Percentiles rank a stretch among this genome's conserved stretches.
These are phyloP conservation scores for Fusarium domesticum DNA, from an alignment of 2,329 filamentous ascomycete species.

Conservation along the genomic window DNA sequence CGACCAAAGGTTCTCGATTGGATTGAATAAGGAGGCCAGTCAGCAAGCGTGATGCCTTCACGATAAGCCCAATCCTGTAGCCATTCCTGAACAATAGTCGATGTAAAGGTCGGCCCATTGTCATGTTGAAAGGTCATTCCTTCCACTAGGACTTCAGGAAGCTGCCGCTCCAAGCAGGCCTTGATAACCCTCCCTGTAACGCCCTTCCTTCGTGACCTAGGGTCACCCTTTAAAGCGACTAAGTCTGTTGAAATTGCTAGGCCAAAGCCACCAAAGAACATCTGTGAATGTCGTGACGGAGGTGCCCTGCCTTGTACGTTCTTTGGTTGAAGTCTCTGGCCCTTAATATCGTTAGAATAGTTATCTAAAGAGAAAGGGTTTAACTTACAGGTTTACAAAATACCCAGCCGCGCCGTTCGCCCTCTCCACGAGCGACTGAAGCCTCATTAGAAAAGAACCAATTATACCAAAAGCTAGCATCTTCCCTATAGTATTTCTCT, in stretches of 20 bases:
- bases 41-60: background rate
- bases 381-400: background rate
- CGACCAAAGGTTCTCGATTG: constrained; percentile 5
- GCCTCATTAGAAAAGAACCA: background rate
- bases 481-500: background rate
- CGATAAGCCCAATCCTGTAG: background rate
- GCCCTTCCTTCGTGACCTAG: background rate
- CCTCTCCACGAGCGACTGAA: background rate
- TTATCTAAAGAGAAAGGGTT: background rate
- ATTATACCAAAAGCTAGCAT: background rate
- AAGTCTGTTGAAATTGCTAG: background rate
- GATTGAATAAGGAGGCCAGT: constrained; percentile 2
- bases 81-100: background rate
- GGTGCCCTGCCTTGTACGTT: background rate
- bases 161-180: too few species aligned
- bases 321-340: background rate
- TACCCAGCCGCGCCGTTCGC: background rate
- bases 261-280: background rate
- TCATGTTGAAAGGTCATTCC: background rate
- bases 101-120: constrained; percentile 8
- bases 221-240: background rate
- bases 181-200: background rate
- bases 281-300: background rate
- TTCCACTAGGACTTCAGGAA: background rate
- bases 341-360: background rate